Percentiles rank a stretch among this genome's conserved stretches.
phyloP scores from a whole-genome alignment of 371 early-diverging fungal genomes.

The Ordospora colligata region DNA sequence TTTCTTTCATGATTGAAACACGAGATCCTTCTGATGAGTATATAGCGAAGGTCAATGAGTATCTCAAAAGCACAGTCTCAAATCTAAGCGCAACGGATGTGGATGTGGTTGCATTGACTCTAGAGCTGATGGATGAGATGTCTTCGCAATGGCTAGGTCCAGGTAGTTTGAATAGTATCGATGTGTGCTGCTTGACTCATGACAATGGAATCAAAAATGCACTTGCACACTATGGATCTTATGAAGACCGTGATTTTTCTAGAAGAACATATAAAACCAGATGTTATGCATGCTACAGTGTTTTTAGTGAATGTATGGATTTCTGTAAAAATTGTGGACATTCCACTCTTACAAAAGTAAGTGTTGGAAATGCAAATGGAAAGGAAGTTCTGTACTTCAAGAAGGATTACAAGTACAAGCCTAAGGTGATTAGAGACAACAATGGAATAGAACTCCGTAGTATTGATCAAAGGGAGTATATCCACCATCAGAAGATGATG shows the following conservation, averaged over 20 bases:
- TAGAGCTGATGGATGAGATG: conserved; percentile 49
- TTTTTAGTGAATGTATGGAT: conserved; percentile 37
- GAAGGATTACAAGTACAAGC: conserved; percentile 34
- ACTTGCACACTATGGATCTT: neutral
- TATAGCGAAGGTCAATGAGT: conserved; percentile 21
- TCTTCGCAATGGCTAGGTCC: conserved; percentile 29
- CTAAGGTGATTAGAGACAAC: conserved; percentile 16
- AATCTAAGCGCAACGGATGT: conserved; percentile 51
- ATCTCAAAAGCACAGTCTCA: conserved; percentile 8
- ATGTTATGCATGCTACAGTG: conserved; percentile 45
- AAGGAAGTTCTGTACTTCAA: conserved; percentile 30
- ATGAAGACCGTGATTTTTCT: conserved; percentile 16
- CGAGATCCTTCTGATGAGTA: conserved; percentile 47
- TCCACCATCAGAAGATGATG: conserved; percentile 1
- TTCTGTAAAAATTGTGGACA: conserved; percentile 52
- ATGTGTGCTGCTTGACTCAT: conserved; percentile 35
- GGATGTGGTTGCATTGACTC: conserved; percentile 51
- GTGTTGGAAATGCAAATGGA: conserved; percentile 23
- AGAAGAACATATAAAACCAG: conserved; percentile 25
- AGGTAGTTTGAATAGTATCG: neutral
- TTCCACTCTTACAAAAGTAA: conserved; percentile 46
- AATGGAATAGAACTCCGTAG: conserved; percentile 28
- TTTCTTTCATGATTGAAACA: conserved; percentile 49
- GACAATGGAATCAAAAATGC: conserved; percentile 45
- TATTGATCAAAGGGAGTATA: conserved; percentile 42